A percentile compares a stretch with the other conserved stretches of the same genome.
These are phyloP conservation scores for Candida insectorum DNA, from an alignment of 805 yeast genomes.

Conservation along the genomic window DNA sequence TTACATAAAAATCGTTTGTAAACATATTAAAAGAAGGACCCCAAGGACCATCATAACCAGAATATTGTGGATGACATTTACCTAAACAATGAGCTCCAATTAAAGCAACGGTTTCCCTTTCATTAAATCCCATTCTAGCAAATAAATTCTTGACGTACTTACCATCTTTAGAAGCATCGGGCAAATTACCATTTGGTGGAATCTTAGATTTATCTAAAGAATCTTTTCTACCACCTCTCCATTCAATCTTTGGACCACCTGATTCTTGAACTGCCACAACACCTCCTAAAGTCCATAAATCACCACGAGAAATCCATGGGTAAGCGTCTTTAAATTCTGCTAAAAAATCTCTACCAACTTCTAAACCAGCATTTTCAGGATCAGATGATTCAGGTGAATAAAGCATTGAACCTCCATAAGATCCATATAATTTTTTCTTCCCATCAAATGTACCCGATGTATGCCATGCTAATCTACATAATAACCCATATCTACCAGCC, in stretches of 20 bases:
- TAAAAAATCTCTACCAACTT: conserved; percentile 52
- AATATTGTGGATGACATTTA: conserved; percentile 31
- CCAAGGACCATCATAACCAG: conserved; percentile 47
- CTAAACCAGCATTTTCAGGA: conserved; percentile 59
- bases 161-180: conserved; percentile 66
- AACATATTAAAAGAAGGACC: conserved; percentile 37
- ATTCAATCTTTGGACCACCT: conserved; percentile 73
- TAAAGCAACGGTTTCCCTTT: conserved; percentile 39
- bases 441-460: conserved; percentile 29
- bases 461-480: conserved; percentile 40
- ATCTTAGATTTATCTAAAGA: conserved; percentile 43
- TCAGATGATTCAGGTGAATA: conserved; percentile 30
- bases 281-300: conserved; percentile 76
- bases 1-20: conserved; percentile 37
- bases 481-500: conserved; percentile 36
- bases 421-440: conserved; percentile 29
- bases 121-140: conserved; percentile 47
- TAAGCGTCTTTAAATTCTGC: conserved; percentile 54
- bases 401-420: conserved; percentile 37
- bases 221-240: conserved; percentile 84
- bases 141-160: conserved; percentile 64
- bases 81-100: conserved; percentile 44
- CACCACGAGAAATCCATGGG: conserved; percentile 77
- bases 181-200: conserved; percentile 70
- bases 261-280: conserved; percentile 74